Conservation (phyloP, 805 yeast genomes). For the Starmerella vaccinii region DNA sequence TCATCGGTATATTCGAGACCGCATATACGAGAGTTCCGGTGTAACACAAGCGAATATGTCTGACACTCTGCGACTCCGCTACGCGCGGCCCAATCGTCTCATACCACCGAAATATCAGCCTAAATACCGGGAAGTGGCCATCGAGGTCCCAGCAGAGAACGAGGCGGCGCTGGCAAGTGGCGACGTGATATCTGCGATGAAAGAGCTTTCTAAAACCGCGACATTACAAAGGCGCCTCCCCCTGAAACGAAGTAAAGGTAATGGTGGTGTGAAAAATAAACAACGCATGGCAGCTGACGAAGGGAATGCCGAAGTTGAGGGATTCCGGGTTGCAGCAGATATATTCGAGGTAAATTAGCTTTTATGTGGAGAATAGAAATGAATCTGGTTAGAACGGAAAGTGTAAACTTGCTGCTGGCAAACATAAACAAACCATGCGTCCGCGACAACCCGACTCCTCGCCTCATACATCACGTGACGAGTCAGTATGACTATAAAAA, state of each 20-base stretch:
- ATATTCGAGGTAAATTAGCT: background rate
- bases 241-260: background rate
- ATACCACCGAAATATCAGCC: constrained; percentile 54
- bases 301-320: background rate
- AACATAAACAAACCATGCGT: background rate
- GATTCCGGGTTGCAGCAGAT: background rate
- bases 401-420: too few relatives aligned
- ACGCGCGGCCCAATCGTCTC: constrained; percentile 51
- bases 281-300: background rate
- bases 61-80: constrained; percentile 32
- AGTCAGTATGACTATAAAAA: too few relatives aligned
- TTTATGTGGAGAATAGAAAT: background rate
- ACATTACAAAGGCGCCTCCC: background rate
- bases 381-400: too few relatives aligned
- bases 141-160: constrained; percentile 66
- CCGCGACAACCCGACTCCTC: too few relatives aligned
- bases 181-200: constrained; percentile 22
- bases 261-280: background rate
- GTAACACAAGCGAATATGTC: constrained; percentile 1
- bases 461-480: too few relatives aligned
- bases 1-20: constrained; percentile 65
- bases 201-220: constrained; percentile 3
- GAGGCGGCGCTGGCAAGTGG: constrained; percentile 29
- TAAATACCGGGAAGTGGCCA: constrained; percentile 42
- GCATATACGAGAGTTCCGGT: constrained; percentile 33